Conservation (phyloP, 768 basidiomycete species). For the Collybiopsis confluens region DNA sequence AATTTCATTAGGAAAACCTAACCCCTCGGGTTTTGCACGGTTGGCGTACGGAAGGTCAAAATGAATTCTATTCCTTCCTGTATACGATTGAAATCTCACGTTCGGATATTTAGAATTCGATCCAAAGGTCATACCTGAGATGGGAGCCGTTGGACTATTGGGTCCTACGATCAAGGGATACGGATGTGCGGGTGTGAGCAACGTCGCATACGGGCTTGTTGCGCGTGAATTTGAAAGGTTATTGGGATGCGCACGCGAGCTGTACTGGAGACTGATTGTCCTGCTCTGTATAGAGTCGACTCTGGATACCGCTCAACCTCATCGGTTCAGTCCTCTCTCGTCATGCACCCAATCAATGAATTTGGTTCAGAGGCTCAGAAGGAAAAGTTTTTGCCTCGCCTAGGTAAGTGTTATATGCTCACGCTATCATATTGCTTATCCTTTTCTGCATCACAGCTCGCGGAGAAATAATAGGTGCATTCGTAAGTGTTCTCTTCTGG, state of each 20-base stretch:
- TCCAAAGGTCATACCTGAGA: slow-evolving; percentile 72
- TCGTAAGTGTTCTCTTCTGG: slow-evolving; percentile 46
- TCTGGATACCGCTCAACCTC: slow-evolving; percentile 94
- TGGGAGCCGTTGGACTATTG: slow-evolving; percentile 88
- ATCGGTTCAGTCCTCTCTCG: slow-evolving; percentile 93
- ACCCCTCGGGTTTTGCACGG: slow-evolving; percentile 85
- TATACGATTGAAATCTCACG: not conserved
- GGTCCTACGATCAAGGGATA: slow-evolving; percentile 93
- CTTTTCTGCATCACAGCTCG: slow-evolving; percentile 43
- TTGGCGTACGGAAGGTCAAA: slow-evolving; percentile 81
- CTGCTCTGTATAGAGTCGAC: slow-evolving; percentile 87
- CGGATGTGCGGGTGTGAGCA: slow-evolving; percentile 88
- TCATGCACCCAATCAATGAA: slow-evolving; percentile 91
- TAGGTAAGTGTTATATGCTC: slow-evolving; percentile 46
- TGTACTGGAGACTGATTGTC: no score
- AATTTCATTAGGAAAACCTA: slow-evolving; percentile 62
- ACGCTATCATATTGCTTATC: not conserved
- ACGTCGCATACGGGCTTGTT: slow-evolving; percentile 91
- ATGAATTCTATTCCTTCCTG: not conserved
- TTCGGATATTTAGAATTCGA: slow-evolving; percentile 73
- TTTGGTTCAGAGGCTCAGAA: slow-evolving; percentile 90
- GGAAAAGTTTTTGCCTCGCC: slow-evolving; percentile 80
- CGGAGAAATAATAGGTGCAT: slow-evolving; percentile 88
- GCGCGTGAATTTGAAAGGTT: slow-evolving; percentile 91
- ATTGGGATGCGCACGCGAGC: no score